Base-by-base conservation (phyloP, 371 early-diverging fungal species). In the Funneliformis caledonium region DNA sequence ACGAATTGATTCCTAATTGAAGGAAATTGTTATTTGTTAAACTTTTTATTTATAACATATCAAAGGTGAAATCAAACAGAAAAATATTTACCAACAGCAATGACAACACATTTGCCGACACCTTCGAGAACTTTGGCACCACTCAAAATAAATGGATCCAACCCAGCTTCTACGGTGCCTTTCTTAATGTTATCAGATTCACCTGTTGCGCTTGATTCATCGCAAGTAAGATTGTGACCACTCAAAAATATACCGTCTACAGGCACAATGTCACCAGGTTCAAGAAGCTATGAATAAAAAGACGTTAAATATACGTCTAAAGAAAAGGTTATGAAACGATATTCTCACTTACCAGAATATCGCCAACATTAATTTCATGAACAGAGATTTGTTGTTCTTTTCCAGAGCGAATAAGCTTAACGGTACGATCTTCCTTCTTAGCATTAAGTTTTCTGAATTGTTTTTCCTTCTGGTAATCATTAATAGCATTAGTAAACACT, bases 391-490 rank as follows among this genome's bases (percentile, higher is more conserved):
- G 92, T 42, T 91, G 86, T 83, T 96, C 94, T 56, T 91, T 88
- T 76, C 97, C 93, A 85, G 91, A 90, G 74, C 96, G 92, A 37
- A 92, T 82, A 31, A 92, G 74, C 85, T 95, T 96, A 81, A 97
- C 95, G 1, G 83, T 85, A 69, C 96, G 92, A 84, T 97, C 96
- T 77, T 96, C 96, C 85, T 95, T 96, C 85, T 96, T 96, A 77
- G 95, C 94, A 82, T 94, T 95, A 64, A 98, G 91, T 83, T 93
- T 93, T 80, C 95, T 94, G 88, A 98, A 98, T 87, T 97, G 97
- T 72, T 87, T 88, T 85, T 98, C 98, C 86, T 98, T 97, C 85
- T 95, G 93, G 87, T 95, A 98, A 86, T 99, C 98, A 83, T 98
- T 99, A 83, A 96, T 93, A 47, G 97, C 95, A 73, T 96, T 96